These are phyloP conservation scores for Luvunga scandens DNA, from an alignment of 345 rosid species.

Conservation along the genomic window DNA sequence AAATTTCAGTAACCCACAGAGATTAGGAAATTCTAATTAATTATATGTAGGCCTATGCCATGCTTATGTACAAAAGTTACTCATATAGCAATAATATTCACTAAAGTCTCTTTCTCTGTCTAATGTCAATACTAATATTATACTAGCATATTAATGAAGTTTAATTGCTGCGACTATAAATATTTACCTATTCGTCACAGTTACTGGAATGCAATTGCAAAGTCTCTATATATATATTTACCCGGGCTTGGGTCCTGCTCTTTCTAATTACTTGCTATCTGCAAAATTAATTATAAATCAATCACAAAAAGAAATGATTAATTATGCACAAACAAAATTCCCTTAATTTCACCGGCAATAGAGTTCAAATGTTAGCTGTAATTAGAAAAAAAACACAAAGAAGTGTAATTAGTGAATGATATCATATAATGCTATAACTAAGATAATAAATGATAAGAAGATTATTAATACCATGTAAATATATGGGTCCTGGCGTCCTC, in stretches of 20 bases:
- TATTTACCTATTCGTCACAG: too few species aligned
- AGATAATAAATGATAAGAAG: not conserved
- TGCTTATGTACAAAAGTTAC: not conserved
- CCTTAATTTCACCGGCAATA: too few species aligned
- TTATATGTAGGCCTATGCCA: not conserved
- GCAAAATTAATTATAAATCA: too few species aligned
- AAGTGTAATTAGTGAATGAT: too few species aligned
- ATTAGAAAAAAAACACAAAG: too few species aligned
- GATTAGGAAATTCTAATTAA: not conserved
- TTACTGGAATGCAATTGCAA: too few species aligned
- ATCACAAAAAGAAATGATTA: too few species aligned
- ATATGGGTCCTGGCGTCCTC: slow-evolving; percentile 79
- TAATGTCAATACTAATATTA: not conserved
- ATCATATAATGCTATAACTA: too few species aligned
- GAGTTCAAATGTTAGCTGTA: too few species aligned
- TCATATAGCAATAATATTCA: not conserved
- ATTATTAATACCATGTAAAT: slow-evolving; percentile 69
- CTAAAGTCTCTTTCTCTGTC: not conserved
- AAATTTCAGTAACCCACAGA: not conserved
- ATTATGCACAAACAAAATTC: too few species aligned
- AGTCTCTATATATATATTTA: not conserved
- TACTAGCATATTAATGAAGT: not conserved
- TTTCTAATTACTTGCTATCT: too few species aligned
- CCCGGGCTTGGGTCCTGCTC: too few species aligned
- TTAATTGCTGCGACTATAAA: not conserved